A percentile compares a stretch with the other conserved stretches of the same genome.
Evolutionary conservation across 1,139 yeast species (phyloP).

Genomic region (Magnusiomyces paraingens): DNA sequence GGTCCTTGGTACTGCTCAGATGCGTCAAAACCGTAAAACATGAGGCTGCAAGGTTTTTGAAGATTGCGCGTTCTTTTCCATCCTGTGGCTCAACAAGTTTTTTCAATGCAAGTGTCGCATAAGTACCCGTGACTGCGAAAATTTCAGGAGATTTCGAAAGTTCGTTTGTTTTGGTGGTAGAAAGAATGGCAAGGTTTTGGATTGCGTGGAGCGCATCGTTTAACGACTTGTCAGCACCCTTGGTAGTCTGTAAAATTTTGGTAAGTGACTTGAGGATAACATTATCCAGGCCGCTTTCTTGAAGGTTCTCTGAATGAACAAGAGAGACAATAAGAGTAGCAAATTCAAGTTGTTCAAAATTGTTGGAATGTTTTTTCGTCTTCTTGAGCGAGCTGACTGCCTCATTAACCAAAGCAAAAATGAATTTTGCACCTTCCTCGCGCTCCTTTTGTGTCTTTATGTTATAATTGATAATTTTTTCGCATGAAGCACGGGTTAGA

Average conservation of each 20-base stretch:
- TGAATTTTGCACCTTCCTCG: slow-evolving; percentile 6
- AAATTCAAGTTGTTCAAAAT: background rate
- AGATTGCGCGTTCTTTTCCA: background rate
- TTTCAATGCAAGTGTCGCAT: background rate
- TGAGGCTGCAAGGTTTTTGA: background rate
- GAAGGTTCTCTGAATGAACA: background rate
- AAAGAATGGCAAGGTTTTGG: slow-evolving; percentile 2
- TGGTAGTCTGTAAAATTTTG: background rate
- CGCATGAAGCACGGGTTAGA: slow-evolving; percentile 12
- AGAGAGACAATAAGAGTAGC: slow-evolving; percentile 3
- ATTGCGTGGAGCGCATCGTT: slow-evolving; percentile 3
- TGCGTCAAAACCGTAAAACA: slow-evolving; percentile 3
- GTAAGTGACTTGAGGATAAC: background rate
- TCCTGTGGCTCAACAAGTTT: background rate
- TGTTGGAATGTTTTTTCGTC: background rate
- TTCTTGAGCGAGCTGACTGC: slow-evolving; percentile 3
- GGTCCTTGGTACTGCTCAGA: background rate
- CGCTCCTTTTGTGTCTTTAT: background rate
- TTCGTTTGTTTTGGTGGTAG: background rate
- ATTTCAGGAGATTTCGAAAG: background rate
- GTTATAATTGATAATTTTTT: slow-evolving; percentile 11
- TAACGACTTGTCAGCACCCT: background rate
- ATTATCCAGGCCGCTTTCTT: background rate
- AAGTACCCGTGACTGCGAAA: background rate
- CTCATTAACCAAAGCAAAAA: slow-evolving; percentile 8